phyloP scores from a whole-genome alignment of 306 rosid genomes.

The Quercus agrifolia region DNA sequence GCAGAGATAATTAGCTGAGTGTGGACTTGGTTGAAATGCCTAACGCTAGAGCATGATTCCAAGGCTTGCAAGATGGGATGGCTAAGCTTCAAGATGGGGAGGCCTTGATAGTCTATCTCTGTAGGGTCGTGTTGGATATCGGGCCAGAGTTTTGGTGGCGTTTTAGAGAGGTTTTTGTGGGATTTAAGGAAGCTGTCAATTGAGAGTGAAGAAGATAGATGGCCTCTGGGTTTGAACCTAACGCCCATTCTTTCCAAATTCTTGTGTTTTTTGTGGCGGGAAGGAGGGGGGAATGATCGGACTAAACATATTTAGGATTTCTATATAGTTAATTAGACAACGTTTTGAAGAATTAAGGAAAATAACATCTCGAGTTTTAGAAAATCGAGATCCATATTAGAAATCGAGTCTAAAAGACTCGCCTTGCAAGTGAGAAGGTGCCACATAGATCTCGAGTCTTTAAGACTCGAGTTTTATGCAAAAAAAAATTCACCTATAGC shows the following conservation, averaged over 20 bases:
- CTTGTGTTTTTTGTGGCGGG: neutral
- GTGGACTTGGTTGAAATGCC: conserved; percentile 37
- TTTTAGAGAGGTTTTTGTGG: conserved; percentile 20
- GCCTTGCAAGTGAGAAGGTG: no score
- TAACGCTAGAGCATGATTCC: conserved; percentile 38
- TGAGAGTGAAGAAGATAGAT: conserved; percentile 4
- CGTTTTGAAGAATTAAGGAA: no score
- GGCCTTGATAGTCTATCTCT: conserved; percentile 26
- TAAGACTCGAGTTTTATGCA: no score
- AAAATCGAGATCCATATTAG: no score
- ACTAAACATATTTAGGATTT: no score
- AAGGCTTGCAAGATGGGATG: conserved; percentile 34
- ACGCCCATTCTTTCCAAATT: conserved; percentile 20
- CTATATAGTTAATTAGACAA: no score
- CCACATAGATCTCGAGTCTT: no score
- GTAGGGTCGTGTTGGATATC: conserved; percentile 6
- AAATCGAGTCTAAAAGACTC: no score
- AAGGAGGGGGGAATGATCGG: no score
- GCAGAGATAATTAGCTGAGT: conserved; percentile 41
- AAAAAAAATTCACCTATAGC: no score
- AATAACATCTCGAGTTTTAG: no score
- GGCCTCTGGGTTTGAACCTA: conserved; percentile 12
- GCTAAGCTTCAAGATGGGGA: conserved; percentile 27
- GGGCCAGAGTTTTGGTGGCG: conserved; percentile 35
- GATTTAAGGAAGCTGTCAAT: conserved; percentile 27